Percentiles rank a stretch among this genome's conserved stretches.
Evolutionary conservation across 208 protist species (phyloP).

Genomic region (Leishmania major): DNA sequence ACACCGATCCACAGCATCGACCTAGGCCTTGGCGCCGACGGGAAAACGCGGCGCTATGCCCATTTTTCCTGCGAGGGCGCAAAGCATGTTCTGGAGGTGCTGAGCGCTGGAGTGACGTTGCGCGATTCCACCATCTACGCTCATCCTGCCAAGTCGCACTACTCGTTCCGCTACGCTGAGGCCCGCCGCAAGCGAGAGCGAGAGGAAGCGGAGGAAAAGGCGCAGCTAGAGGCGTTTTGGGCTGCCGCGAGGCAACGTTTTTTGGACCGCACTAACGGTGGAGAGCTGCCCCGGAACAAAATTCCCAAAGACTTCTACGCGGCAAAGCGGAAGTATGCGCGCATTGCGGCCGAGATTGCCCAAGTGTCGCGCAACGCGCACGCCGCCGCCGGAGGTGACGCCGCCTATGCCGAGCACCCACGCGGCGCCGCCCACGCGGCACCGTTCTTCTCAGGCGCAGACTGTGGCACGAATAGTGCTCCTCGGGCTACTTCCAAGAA

Average conservation of each 20-base stretch:
- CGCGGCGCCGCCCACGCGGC: conserved; percentile 7
- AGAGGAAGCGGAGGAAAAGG: conserved; percentile 53
- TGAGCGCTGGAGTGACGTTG: conserved; percentile 49
- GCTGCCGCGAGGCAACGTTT: conserved; percentile 34
- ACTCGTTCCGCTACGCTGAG: conserved; percentile 69
- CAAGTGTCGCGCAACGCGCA: conserved; percentile 43
- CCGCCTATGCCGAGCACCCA: not conserved
- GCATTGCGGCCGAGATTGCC: conserved; percentile 68
- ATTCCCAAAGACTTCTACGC: conserved; percentile 66
- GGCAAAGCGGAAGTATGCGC: conserved; percentile 54
- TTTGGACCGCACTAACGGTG: conserved; percentile 54
- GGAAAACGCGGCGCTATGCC: conserved; percentile 67
- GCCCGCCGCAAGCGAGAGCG: conserved; percentile 73
- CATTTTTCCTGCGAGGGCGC: conserved; percentile 88
- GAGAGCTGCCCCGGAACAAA: conserved; percentile 48
- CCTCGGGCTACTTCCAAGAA: not conserved
- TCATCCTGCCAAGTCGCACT: conserved; percentile 66
- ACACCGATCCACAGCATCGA: conserved; percentile 86
- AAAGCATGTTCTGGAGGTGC: conserved; percentile 75
- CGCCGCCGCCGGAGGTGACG: not conserved
- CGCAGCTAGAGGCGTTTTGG: conserved; percentile 40
- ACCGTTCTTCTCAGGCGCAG: not conserved
- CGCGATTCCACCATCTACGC: conserved; percentile 45
- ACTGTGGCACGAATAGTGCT: not conserved
- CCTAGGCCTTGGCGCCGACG: conserved; percentile 65